Evolutionary conservation across 169 alveolate genomes (phyloP).

Genomic region (Babesia gibsoni): DNA sequence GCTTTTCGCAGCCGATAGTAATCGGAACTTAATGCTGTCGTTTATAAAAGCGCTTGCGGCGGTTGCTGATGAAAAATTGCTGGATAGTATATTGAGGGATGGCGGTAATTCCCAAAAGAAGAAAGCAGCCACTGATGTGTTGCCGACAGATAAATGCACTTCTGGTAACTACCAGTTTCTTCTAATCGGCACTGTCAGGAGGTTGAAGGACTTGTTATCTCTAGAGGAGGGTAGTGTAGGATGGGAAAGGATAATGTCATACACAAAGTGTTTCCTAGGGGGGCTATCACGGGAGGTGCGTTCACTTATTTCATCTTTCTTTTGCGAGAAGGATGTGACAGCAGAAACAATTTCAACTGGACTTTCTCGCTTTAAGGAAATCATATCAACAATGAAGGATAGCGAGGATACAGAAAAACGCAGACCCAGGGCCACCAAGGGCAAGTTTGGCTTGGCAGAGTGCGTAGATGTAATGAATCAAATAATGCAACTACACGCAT

Average conservation of each 20-base stretch:
- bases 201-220: not conserved
- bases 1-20: not conserved
- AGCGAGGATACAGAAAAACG: not conserved
- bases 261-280: not conserved
- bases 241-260: not conserved
- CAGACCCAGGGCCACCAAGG: not conserved
- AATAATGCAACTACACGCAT: not conserved
- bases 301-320: not conserved
- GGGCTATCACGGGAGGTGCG: conserved; percentile 12
- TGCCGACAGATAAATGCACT: not conserved
- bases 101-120: not conserved
- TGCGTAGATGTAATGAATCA: not conserved
- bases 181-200: conserved; percentile 18
- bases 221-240: not conserved
- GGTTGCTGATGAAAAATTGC: conserved; percentile 47
- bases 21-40: not conserved
- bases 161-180: conserved; percentile 34
- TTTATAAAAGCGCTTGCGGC: conserved; percentile 48
- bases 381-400: not conserved
- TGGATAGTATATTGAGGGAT: not conserved
- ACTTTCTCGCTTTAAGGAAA: not conserved
- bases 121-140: not conserved
- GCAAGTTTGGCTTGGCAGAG: not conserved
- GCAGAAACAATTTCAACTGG: not conserved
- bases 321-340: not conserved